Conservation (phyloP, 768 basidiomycete species). For the Rhodotorula paludigena region DNA sequence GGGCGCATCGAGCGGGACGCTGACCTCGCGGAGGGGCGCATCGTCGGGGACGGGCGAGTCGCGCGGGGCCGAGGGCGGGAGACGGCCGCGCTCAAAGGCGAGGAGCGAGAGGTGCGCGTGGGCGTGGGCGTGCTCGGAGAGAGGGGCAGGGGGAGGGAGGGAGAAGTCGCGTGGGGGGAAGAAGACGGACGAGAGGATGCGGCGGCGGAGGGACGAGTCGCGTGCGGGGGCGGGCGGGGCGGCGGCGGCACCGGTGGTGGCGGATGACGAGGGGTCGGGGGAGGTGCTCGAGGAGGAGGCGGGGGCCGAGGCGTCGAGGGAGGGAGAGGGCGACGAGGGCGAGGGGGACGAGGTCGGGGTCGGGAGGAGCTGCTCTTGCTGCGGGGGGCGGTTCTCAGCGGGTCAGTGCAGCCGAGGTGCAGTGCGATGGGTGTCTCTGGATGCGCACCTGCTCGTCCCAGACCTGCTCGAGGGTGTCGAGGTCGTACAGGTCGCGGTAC, state of each 20-base stretch:
- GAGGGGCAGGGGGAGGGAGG: background rate
- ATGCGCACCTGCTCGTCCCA: constrained; percentile 29
- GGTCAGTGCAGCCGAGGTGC: background rate
- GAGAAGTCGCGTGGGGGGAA: constrained; percentile 7
- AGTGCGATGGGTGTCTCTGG: background rate
- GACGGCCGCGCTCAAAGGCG: constrained; percentile 7
- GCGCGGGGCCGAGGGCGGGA: background rate
- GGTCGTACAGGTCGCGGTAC: constrained; percentile 63
- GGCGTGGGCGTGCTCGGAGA: background rate
- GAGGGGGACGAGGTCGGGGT: background rate
- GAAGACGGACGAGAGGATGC: background rate
- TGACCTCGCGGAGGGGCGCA: constrained; percentile 1
- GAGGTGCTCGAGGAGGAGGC: background rate
- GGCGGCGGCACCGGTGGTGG: background rate
- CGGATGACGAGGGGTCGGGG: background rate
- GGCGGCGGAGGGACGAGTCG: background rate
- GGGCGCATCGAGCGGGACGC: background rate
- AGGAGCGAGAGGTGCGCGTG: background rate
- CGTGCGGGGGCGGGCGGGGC: background rate
- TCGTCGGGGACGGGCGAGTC: constrained; percentile 8
- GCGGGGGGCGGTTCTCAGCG: background rate
- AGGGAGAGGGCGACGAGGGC: background rate
- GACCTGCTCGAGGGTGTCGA: constrained; percentile 61
- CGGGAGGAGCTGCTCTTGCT: constrained; percentile 15
- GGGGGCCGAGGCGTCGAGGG: background rate